Percentiles rank a stretch among this genome's conserved stretches.
phyloP scores from a whole-genome alignment of 2,329 filamentous ascomycete species.

The Pseudogymnoascus sp. region DNA sequence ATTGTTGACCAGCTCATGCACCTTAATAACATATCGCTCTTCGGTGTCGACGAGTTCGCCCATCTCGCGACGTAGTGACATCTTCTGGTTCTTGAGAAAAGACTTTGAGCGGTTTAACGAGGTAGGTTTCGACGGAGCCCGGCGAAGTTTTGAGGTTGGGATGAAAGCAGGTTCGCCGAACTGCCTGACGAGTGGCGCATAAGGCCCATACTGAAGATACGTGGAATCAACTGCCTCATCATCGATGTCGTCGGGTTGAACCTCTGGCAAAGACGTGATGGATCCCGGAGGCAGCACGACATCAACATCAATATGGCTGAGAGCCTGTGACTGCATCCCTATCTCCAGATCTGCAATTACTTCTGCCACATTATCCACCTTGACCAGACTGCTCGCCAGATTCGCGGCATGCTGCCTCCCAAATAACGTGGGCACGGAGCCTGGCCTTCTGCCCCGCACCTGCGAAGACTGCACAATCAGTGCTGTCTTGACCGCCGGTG shows the following conservation, averaged over 20 bases:
- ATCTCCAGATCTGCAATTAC: constrained; percentile 65
- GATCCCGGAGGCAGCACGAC: constrained; percentile 73
- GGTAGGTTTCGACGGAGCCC: constrained; percentile 79
- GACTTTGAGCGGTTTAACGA: constrained; percentile 68
- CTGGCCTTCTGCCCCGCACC: constrained; percentile 45
- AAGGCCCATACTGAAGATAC: constrained; percentile 64
- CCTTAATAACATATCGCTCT: constrained; percentile 82
- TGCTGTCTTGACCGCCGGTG: constrained; percentile 63
- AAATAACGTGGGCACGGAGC: constrained; percentile 59
- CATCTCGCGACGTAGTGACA: constrained; percentile 79
- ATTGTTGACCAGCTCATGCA: constrained; percentile 72
- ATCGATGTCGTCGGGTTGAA: constrained; percentile 51
- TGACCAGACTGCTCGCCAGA: constrained; percentile 74
- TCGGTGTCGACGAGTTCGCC: constrained; percentile 88
- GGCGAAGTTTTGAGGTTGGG: constrained; percentile 73
- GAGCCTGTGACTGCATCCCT: constrained; percentile 70
- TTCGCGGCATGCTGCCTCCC: constrained; percentile 89
- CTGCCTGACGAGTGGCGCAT: constrained; percentile 65
- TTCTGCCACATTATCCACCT: constrained; percentile 66
- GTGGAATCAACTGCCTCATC: constrained; percentile 58
- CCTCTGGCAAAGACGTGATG: constrained; percentile 54
- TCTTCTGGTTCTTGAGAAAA: constrained; percentile 74
- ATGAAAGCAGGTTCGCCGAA: constrained; percentile 81
- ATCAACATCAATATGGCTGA: constrained; percentile 82
- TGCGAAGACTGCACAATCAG: constrained; percentile 45